Base-by-base conservation (phyloP, 164 flowering plant species). In the Vitis amurensis region DNA sequence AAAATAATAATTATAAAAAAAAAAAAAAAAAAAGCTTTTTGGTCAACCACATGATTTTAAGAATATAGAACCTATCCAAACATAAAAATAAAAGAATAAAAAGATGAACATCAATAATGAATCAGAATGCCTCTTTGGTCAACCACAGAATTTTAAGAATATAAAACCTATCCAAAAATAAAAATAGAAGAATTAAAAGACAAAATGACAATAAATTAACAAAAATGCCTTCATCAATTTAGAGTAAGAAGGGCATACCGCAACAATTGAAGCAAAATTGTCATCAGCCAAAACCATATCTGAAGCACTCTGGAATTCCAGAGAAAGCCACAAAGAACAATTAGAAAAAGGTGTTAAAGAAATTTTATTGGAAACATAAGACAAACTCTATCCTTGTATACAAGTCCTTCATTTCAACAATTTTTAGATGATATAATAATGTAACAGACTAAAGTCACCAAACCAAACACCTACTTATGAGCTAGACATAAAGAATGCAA, bases 281-380 rank as follows among this genome's bases (percentile, higher is more conserved):
- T 95, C 99, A 85, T 95, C 98, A 47, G 97, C 97, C 85, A 95
- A 80, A 66, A 95, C 99, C 99, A 95, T 93, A 77, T 95, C 99
- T 50, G 99, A 89, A 73, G 99, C 99, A 87, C 99, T 95, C 99
- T 95, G 92, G 50, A 77, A 78, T 52, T 59, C 55, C 59, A 56
- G 50, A 37, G 44, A 37, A 37, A 37, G 7, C 7, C 44, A 37
- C 44, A 37, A 37, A 3, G 44, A 37, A 37, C 44, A 37, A 37
- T 37, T 37, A 37, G 44, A 37, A 37, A 6, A 37, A 37, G 44
- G 44, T 37, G 44, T 37, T 37, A 2, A 37, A 37, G 44, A 37
- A 37, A 37, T 37, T 37, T 37, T 37, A 23, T 23, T 1, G 27
- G 27, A 23, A 23, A 23, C 2, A 23, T 2, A 23, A 23, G 27